Evolutionary conservation across 2,329 filamentous ascomycete genomes (phyloP), one percentile per base, ranked within the genome.

Genomic region (Biscogniauxia marginata): DNA sequence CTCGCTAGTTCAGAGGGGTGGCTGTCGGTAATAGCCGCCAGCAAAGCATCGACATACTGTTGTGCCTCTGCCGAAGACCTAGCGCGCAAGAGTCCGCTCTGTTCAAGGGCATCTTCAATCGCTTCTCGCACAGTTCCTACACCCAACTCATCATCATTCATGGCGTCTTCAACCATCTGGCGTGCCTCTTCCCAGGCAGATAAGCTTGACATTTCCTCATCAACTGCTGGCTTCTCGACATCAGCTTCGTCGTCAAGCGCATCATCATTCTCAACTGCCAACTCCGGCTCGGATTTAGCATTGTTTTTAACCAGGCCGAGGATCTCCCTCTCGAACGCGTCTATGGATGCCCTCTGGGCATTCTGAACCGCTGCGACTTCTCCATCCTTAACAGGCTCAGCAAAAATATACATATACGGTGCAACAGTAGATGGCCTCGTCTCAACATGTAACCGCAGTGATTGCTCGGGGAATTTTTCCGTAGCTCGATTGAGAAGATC

Each of bases 401-500:
- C 93, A 68, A 96, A 96, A 52, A 98, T 85, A 68, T 96, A 93
- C 84, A 96, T 93, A 65, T 88, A 86, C 0, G 88, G 83, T 3
- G 78, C 72, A 8, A 57, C 59, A 1, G 72, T 72, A 7, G 78
- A 79, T 1, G 77, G 75, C 9, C 90, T 83, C 1, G 92, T 90
- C 71, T 97, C 92, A 56, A 96, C 88, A 70, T 93, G 87, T 39
- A 97, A 71, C 9, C 92, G 88, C 4, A 97, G 75, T 1, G 91
- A 91, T 71, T 83, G 80, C 46, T 88, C 79, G 0, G 95, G 95
- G 67, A 88, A 98, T 61, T 82, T 85, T 45, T 82, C 74, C 0
- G 89, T 91, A 4, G 90, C 92, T 59, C 82, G 84, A 70, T 96
- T 78, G 39, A 99, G 74, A 16, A 95, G 75, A 60, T 92, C 83